Evolutionary conservation across 2,329 filamentous ascomycete species (phyloP).

Genomic region (Cylindrodendrum hubeiense): DNA sequence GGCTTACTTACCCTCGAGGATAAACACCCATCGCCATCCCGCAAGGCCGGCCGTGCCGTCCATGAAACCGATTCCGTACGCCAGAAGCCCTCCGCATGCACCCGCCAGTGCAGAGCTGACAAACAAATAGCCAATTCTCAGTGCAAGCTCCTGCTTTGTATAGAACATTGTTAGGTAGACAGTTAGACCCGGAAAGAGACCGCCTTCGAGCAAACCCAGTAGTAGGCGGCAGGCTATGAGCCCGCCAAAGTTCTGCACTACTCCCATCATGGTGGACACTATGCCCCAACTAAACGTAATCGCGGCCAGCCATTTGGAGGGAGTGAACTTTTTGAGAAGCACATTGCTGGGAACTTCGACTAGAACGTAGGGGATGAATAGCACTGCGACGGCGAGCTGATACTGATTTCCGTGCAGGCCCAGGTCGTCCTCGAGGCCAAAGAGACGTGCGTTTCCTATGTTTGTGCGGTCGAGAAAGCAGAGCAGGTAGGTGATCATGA

Average conservation of each 20-base stretch:
- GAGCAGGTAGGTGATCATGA: slow-evolving; percentile 17
- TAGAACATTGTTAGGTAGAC: slow-evolving; percentile 70
- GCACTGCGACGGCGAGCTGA: slow-evolving; percentile 70
- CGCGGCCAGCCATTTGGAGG: slow-evolving; percentile 65
- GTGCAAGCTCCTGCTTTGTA: slow-evolving; percentile 66
- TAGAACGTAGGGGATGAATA: slow-evolving; percentile 69
- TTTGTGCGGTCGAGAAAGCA: slow-evolving; percentile 56
- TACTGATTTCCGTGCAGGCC: slow-evolving; percentile 72
- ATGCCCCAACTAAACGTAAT: slow-evolving; percentile 68
- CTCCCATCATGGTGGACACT: slow-evolving; percentile 65
- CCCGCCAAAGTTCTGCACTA: slow-evolving; percentile 61
- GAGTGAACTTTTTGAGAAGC: slow-evolving; percentile 64
- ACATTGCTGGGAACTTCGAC: slow-evolving; percentile 70
- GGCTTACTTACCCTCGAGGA: slow-evolving; percentile 57
- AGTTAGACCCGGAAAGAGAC: slow-evolving; percentile 66
- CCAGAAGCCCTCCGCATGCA: slow-evolving; percentile 69
- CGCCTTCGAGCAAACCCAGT: slow-evolving; percentile 52
- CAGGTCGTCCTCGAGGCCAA: slow-evolving; percentile 62
- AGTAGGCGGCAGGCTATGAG: slow-evolving; percentile 62
- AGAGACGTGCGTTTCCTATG: slow-evolving; percentile 57
- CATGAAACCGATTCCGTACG: slow-evolving; percentile 73
- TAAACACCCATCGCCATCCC: slow-evolving; percentile 74
- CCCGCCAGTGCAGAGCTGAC: slow-evolving; percentile 68
- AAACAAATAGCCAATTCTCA: slow-evolving; percentile 67
- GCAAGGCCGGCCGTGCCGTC: slow-evolving; percentile 56